phyloP scores from a whole-genome alignment of 345 rosid genomes.

The Abelmoschus esculentus region DNA sequence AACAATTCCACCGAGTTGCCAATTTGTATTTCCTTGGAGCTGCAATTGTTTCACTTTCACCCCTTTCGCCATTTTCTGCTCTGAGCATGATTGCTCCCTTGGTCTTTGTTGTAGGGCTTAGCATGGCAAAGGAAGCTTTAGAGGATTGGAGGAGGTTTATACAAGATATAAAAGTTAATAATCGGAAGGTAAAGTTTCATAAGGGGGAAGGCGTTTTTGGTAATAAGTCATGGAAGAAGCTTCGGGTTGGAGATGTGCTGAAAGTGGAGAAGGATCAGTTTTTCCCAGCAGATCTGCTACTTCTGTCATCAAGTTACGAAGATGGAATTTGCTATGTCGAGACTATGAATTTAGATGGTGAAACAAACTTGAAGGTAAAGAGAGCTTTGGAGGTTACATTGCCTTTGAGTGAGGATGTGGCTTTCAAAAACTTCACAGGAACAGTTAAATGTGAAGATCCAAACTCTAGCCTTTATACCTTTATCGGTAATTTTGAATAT shows the following conservation, averaged over 20 bases:
- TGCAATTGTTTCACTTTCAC: conserved; percentile 66
- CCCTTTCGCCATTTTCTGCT: conserved; percentile 73
- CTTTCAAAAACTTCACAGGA: conserved; percentile 55
- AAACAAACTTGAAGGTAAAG: conserved; percentile 89
- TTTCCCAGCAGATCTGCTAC: conserved; percentile 86
- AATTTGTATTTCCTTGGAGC: conserved; percentile 86
- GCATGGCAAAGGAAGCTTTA: conserved; percentile 90
- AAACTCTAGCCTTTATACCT: conserved; percentile 83
- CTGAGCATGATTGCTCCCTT: conserved; percentile 90
- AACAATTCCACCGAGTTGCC: conserved; percentile 91
- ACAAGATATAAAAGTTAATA: conserved; percentile 85
- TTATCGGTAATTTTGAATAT: conserved; percentile 70
- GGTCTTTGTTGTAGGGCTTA: conserved; percentile 81
- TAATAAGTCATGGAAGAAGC: conserved; percentile 55
- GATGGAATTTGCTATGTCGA: conserved; percentile 98
- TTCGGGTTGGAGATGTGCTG: conserved; percentile 76
- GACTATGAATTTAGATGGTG: conserved; percentile 98
- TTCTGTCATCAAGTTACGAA: conserved; percentile 81
- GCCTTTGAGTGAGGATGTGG: conserved; percentile 52
- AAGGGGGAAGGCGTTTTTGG: conserved; percentile 50
- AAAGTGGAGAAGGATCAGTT: conserved; percentile 89
- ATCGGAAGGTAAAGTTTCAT: conserved; percentile 55
- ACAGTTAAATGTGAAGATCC: conserved; percentile 85
- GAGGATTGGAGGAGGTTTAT: conserved; percentile 96
- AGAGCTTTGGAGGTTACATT: conserved; percentile 67